A percentile compares a stretch with the other conserved stretches of the same genome.
Conservation (phyloP, 169 alveolate genomes). For the Plasmodium cynomolgi region DNA sequence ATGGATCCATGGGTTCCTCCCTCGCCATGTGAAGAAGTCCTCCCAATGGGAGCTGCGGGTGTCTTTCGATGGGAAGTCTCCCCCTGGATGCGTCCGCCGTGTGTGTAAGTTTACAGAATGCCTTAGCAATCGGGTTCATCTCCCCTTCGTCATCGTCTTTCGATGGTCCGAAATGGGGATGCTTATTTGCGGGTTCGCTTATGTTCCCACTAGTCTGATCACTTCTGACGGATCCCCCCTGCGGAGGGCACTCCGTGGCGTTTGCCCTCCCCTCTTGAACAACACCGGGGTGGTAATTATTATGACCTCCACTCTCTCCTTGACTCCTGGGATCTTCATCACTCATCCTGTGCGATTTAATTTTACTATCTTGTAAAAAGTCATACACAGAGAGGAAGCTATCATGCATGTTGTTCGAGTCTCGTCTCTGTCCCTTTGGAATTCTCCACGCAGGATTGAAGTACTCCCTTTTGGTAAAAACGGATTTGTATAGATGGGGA, state of each 20-base stretch:
- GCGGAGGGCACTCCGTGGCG: not conserved
- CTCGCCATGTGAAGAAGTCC: not conserved
- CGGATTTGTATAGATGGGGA: not conserved
- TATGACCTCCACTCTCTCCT: not conserved
- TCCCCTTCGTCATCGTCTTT: not conserved
- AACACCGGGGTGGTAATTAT: not conserved
- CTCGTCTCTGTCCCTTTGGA: not conserved
- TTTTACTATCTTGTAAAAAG: not conserved
- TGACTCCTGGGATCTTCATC: not conserved
- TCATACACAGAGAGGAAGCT: not conserved
- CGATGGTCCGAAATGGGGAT: not conserved
- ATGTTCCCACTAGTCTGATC: not conserved
- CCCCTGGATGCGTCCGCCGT: not conserved
- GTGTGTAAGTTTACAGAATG: not conserved
- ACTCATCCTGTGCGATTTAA: not conserved
- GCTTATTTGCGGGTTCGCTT: not conserved
- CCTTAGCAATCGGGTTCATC: not conserved
- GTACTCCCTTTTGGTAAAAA: slow-evolving; percentile 1
- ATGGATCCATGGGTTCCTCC: not conserved
- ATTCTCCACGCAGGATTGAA: not conserved
- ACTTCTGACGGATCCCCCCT: not conserved
- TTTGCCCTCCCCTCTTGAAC: not conserved
- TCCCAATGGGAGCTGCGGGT: too few species aligned
- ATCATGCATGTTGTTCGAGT: not conserved
- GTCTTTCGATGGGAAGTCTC: not conserved